Evolutionary conservation across 768 basidiomycete genomes (phyloP), one percentile per base, ranked within the genome.

Genomic region (Mycena albidolilacea): DNA sequence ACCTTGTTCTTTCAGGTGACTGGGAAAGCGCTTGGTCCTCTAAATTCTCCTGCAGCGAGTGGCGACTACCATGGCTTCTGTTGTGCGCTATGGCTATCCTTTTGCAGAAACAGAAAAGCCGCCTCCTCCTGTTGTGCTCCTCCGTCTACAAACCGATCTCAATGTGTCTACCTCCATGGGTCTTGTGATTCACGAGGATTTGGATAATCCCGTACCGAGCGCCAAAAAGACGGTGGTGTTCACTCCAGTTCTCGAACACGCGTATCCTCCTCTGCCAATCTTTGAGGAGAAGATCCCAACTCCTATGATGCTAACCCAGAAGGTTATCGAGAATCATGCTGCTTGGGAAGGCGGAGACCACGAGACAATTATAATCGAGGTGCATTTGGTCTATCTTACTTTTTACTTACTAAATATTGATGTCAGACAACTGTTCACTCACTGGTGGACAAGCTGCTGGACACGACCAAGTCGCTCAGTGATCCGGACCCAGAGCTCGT

Each of bases 101-200:
- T 72, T 74, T 64, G 72, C 64, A 35, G 64, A 62, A 62, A 30
- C 64, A 39, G 73, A 69, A 30, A 35, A 37, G 54, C 73, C 69
- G 6, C 73, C 73, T 66, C 57, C 67, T 44, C 67, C 71, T 44
- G 52, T 58, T 39, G 71, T 72, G n/a, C 21, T 67, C n/a, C 71
- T 67, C 17, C 69, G 70, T 12, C 19, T 48, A 7, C 73, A 74
- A 35, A 74, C 73, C 2, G 73, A 70, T 55, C 67, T 74, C 64
- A 11, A 58, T 7, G 6, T 35, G 19, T 68, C 23, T 44, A 57
- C 58, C 35, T 74, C 64, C 50, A 44, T 64, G 35, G 58, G 50
- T 64, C 68, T 74, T 35, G 2, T 74, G 7, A 70, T 74, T 39
- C 73, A 74, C 61, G 64, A 74, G 52, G 69, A 74, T 41, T 65